Evolutionary conservation across 495 filamentous ascomycete genomes (phyloP).

Genomic region (Rhizodiscina lignyota): DNA sequence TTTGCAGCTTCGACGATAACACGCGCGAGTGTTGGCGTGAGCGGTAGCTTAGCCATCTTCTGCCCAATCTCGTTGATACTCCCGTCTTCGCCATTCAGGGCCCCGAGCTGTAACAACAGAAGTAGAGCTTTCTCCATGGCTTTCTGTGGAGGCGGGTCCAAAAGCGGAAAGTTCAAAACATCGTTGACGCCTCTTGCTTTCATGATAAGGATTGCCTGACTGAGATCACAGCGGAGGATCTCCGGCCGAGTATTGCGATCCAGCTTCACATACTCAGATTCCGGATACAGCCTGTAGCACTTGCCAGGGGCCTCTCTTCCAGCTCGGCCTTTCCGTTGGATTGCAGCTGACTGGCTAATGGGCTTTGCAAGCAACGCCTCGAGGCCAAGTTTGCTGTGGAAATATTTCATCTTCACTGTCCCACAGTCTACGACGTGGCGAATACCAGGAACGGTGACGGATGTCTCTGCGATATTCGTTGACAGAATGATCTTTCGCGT

Average conservation of each 20-base stretch:
- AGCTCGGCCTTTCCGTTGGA: slow-evolving; percentile 82
- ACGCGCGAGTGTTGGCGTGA: slow-evolving; percentile 66
- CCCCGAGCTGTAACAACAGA: slow-evolving; percentile 61
- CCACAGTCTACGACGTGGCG: slow-evolving; percentile 85
- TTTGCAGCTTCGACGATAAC: slow-evolving; percentile 68
- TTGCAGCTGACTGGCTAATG: slow-evolving; percentile 83
- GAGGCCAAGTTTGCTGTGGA: slow-evolving; percentile 65
- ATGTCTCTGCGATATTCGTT: slow-evolving; percentile 97
- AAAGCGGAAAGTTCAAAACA: slow-evolving; percentile 66
- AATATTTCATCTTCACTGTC: slow-evolving; percentile 88
- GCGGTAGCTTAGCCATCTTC: slow-evolving; percentile 66
- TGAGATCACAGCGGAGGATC: slow-evolving; percentile 77
- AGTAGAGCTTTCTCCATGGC: slow-evolving; percentile 70
- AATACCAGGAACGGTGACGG: slow-evolving; percentile 87
- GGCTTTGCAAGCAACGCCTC: slow-evolving; percentile 84
- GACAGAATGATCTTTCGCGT: slow-evolving; percentile 83
- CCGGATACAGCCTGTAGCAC: slow-evolving; percentile 82
- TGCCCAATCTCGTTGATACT: slow-evolving; percentile 55
- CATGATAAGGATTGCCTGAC: slow-evolving; percentile 78
- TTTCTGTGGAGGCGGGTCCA: slow-evolving; percentile 64
- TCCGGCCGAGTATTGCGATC: slow-evolving; percentile 68
- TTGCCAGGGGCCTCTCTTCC: slow-evolving; percentile 83
- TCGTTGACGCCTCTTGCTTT: slow-evolving; percentile 81
- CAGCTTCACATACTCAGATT: slow-evolving; percentile 52
- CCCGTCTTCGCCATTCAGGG: slow-evolving; percentile 55